Base-by-base conservation (phyloP, 2,329 filamentous ascomycete species). In the Fusarium xyrophilum region DNA sequence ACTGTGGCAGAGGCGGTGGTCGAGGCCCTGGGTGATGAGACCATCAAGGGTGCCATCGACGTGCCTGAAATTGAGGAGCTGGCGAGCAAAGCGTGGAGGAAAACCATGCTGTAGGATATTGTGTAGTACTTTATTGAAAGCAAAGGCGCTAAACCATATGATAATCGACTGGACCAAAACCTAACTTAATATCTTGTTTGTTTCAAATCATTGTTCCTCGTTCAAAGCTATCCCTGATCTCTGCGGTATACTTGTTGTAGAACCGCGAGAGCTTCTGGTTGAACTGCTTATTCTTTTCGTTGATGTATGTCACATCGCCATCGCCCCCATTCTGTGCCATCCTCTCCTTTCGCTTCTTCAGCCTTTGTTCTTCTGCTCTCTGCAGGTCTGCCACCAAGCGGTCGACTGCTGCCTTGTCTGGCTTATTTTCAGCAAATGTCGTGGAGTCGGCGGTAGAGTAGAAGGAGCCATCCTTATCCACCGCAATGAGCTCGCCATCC, bases 221-320 rank as follows among this genome's bases (percentile, higher is more conserved):
- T 86, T 99, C 96, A 78, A 99, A 99, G 79, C 92, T 97, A 77
- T 99, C 96, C 76, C 96, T 86, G 74, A 99, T 98, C 79, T 99
- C 96, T 33, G 92, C 89, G 46, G 96, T 99, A 80, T 99, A 99
- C 84, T 97, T 97, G 82, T 99, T 96, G 82, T 99, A 99, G 83
- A 98, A 99, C 71, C 96, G 86, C 56, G 91, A 85, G 79, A 99
- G 84, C 83, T 99, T 98, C 83, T 97, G 90, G 88, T 99, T 99
- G 84, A 99, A 99, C 85, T 97, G 93, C 85, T 98, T 98, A 85
- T 99, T 99, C 90, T 99, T 97, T 82, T 97, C 93, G 82, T 99
- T 99, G 87, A 99, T 99, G 81, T 97, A 98, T 11, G 95, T 98
- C 74, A 98, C 92, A 79, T 99, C 96, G 30, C 89, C 91, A 48